phyloP scores from a whole-genome alignment of 192 early-diverging fungal genomes.

The Jimgerdemannia flammicorona region DNA sequence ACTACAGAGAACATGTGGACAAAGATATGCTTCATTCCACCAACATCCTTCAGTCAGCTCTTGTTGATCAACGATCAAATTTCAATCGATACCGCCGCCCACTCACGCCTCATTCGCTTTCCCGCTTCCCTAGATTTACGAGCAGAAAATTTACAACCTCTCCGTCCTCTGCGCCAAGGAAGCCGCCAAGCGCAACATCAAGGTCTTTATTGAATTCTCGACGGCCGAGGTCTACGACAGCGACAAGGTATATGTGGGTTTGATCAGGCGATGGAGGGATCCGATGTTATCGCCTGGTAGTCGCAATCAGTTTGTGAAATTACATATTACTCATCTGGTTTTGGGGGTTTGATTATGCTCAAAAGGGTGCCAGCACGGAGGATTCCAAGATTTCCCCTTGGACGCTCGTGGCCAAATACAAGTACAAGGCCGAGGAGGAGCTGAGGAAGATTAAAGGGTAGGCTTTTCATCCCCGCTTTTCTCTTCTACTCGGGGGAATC shows the following conservation, averaged over 20 bases:
- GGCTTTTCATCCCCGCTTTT: not conserved
- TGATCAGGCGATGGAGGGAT: too few relatives aligned
- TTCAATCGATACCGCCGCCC: not conserved
- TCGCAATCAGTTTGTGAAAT: too few relatives aligned
- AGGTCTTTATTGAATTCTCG: conserved; percentile 80
- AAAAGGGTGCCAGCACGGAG: conserved; percentile 28
- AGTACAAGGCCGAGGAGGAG: conserved; percentile 74
- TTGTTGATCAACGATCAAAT: too few relatives aligned
- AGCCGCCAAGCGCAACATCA: conserved; percentile 69
- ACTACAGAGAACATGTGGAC: too few relatives aligned
- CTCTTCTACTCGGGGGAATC: conserved; percentile 3
- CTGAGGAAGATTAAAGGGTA: conserved; percentile 74
- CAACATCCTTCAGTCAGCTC: too few relatives aligned
- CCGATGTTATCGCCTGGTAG: too few relatives aligned
- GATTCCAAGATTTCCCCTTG: conserved; percentile 77
- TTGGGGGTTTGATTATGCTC: not conserved
- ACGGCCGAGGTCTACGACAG: conserved; percentile 91
- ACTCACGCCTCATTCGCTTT: not conserved
- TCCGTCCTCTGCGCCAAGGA: conserved; percentile 78
- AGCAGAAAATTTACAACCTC: conserved; percentile 72
- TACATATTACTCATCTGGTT: too few relatives aligned
- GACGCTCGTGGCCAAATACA: conserved; percentile 72
- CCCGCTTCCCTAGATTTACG: conserved; percentile 59
- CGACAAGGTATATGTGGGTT: conserved; percentile 22
- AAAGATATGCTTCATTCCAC: too few relatives aligned